Evolutionary conservation across 805 yeast species (phyloP), one percentile per base, ranked within the genome.

Genomic region (Nakazawaea siamensis): DNA sequence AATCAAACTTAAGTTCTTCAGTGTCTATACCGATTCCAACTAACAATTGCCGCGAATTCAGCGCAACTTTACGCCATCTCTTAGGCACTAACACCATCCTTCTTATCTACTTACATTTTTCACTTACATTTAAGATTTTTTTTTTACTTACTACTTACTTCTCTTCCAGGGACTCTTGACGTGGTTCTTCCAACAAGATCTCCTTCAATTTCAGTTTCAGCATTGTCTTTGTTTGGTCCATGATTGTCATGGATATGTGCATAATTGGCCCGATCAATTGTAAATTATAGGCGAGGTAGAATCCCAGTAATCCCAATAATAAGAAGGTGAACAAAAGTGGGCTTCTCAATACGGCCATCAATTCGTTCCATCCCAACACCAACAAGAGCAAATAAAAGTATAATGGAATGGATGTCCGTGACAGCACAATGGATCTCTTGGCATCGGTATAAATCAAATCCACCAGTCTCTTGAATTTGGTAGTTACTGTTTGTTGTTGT

Each of bases 301-400:
- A 51, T 1, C 73, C 80, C 0, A 82, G 84, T 1, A 70, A 70
- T 1, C 68, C 29, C 9, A 86, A 33, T 29, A 88, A 52, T 1
- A 72, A 47, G 32, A 87, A 53, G 5, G 82, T 65, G 44, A 88
- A 76, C 46, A 82, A 70, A n/a, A 90, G 48, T 34, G 98, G 97
- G 52, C 84, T 88, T 43, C 94, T 71, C 29, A 92, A 51, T 13
- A 92, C 73, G 8, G 92, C 80, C 81, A 87, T 72, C 45, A 92
- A 80, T 64, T 92, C 97, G 55, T 88, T 88, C 96, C 96, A 92
- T 8, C 98, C 98, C 16, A 92, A 63, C 3, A 83, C 76, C 2
- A 81, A 55, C 17, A 92, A 60, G 11, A 90, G 50, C 9, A 75
- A 59, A 58, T 85, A 87, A 38, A 92, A 74, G 64, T 80, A 92